A percentile compares a stretch with the other conserved stretches of the same genome.
Evolutionary conservation across 2,329 filamentous ascomycete species (phyloP).

Genomic region (Colletotrichum costaricense): DNA sequence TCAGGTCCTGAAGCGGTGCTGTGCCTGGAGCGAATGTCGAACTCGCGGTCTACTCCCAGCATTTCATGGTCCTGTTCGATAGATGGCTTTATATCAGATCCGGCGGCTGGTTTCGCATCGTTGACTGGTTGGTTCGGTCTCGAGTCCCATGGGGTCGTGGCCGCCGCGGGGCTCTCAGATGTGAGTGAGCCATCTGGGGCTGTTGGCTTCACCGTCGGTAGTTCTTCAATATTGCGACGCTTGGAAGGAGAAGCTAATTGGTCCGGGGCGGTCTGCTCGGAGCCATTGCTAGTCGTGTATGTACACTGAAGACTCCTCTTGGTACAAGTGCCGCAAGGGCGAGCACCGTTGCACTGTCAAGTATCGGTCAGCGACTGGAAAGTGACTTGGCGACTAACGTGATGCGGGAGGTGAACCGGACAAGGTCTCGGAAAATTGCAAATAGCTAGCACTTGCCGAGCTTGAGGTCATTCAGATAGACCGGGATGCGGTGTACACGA

Average conservation of each 20-base stretch:
- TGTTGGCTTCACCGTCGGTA: slow-evolving; percentile 16
- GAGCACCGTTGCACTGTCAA: slow-evolving; percentile 40
- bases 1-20: slow-evolving; percentile 58
- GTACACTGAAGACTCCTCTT: slow-evolving; percentile 39
- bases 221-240: slow-evolving; percentile 33
- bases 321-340: slow-evolving; percentile 39
- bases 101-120: slow-evolving; percentile 21
- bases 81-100: slow-evolving; percentile 29
- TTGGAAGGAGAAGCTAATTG: slow-evolving; percentile 33
- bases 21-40: slow-evolving; percentile 44
- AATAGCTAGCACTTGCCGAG: slow-evolving; percentile 23
- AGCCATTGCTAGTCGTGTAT: slow-evolving; percentile 33
- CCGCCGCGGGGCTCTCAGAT: slow-evolving; percentile 24
- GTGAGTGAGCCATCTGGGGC: slow-evolving; percentile 10
- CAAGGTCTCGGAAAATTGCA: neutral
- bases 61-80: slow-evolving; percentile 22
- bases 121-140: slow-evolving; percentile 8
- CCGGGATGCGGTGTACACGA: slow-evolving; percentile 9
- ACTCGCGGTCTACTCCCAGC: slow-evolving; percentile 23
- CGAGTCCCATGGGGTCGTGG: slow-evolving; percentile 26
- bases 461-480: neutral
- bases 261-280: slow-evolving; percentile 27
- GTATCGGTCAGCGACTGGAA: slow-evolving; percentile 19
- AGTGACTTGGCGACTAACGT: neutral
- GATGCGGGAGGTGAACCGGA: neutral